These are phyloP conservation scores for Lactarius tabidus DNA, from an alignment of 768 basidiomycete species.

Conservation along the genomic window DNA sequence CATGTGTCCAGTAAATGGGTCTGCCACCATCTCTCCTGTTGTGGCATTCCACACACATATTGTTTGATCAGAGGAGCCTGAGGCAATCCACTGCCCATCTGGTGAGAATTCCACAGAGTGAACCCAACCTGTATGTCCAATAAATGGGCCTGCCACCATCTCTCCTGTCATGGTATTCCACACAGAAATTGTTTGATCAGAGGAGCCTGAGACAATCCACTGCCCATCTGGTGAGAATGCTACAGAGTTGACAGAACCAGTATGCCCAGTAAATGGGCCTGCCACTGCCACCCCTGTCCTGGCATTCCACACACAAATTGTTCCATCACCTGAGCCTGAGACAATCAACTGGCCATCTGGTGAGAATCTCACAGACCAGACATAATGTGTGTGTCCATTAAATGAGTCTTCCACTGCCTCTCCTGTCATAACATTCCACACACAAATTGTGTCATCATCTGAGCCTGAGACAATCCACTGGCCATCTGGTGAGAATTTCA, in stretches of 20 bases:
- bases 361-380: neutral
- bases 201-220: neutral
- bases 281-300: too few relatives aligned
- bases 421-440: neutral
- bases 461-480: too few relatives aligned
- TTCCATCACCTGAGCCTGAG: too few relatives aligned
- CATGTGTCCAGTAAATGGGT: neutral
- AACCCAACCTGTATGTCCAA: neutral
- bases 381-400: neutral
- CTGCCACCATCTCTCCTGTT: too few relatives aligned
- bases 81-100: conserved; percentile 30
- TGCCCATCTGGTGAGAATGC: neutral
- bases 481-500: too few relatives aligned
- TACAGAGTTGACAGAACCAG: neutral
- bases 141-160: neutral
- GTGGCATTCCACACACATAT: too few relatives aligned
- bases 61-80: conserved; percentile 3
- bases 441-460: conserved; percentile 27
- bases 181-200: neutral
- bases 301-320: too few relatives aligned
- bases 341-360: neutral
- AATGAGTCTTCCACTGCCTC: too few relatives aligned
- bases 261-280: neutral
- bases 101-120: conserved; percentile 7
- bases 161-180: neutral